Percentiles rank a stretch among this genome's conserved stretches.
Conservation (phyloP, 345 rosid genomes). For the Pseudoturritis turrita region DNA sequence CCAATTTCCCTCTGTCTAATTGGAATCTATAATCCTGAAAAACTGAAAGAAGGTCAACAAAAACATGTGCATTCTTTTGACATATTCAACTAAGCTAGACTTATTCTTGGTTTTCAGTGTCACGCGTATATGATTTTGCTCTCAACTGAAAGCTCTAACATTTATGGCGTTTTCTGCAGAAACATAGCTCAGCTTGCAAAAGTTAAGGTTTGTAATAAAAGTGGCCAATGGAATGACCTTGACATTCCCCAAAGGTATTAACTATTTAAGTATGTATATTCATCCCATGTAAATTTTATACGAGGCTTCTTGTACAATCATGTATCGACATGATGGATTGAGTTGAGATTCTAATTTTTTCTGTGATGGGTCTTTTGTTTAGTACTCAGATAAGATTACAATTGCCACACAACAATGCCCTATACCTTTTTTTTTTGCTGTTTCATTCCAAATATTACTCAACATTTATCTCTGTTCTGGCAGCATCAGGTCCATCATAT, state of each 20-base stretch:
- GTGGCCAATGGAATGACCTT: constrained; percentile 65
- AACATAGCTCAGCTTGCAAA: constrained; percentile 73
- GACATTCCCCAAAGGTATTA: constrained; percentile 48
- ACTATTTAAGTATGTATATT: background rate
- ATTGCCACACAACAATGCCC: too few relatives aligned
- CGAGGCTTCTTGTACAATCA: background rate
- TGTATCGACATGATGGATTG: background rate
- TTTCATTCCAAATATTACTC: background rate
- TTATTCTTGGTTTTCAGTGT: background rate
- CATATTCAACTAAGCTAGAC: background rate
- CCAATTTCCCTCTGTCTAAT: background rate
- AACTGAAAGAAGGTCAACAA: too few relatives aligned
- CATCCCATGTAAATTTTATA: background rate
- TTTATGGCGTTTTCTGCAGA: constrained; percentile 34
- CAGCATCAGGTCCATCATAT: constrained; percentile 85
- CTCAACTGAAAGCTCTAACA: background rate
- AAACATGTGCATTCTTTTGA: too few relatives aligned
- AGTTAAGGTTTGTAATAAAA: constrained; percentile 58
- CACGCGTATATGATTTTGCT: background rate
- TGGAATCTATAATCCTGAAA: background rate
- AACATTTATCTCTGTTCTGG: background rate
- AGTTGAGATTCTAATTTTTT: background rate
- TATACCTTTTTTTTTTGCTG: background rate
- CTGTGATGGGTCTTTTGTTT: background rate
- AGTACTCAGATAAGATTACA: too few relatives aligned